Evolutionary conservation across 495 filamentous ascomycete genomes (phyloP).

Genomic region (Annulohypoxylon moriforme): DNA sequence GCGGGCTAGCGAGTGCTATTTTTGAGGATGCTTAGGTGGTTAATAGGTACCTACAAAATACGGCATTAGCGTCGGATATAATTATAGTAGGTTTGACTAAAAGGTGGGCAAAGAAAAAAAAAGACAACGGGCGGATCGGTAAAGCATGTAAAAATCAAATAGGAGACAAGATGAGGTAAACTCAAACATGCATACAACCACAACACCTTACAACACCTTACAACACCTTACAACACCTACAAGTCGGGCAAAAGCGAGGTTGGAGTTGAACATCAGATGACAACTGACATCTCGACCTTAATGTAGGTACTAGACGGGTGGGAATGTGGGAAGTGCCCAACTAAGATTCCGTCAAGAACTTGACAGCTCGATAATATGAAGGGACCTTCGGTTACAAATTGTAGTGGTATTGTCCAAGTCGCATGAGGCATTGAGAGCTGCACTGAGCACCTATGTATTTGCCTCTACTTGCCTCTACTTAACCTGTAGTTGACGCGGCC

Average conservation of each 20-base stretch:
- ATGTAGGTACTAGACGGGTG: too few species aligned
- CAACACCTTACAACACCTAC: background rate
- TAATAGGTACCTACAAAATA: background rate
- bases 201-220: too few species aligned
- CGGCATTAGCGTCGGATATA: conserved; percentile 35
- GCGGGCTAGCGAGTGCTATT: conserved; percentile 1
- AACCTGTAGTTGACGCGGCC: too few species aligned
- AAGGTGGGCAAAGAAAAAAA: conserved; percentile 6
- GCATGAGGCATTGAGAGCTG: too few species aligned
- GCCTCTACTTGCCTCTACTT: too few species aligned
- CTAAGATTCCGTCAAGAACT: conserved; percentile 35
- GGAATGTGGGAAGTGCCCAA: background rate
- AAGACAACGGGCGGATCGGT: conserved; percentile 11
- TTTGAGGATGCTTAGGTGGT: background rate
- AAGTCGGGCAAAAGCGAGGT: background rate
- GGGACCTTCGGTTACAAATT: too few species aligned
- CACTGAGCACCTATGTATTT: too few species aligned
- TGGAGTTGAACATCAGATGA: conserved; percentile 24
- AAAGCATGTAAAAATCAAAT: background rate
- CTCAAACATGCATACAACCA: conserved; percentile 5
- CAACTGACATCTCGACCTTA: conserved; percentile 31
- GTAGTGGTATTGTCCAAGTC: background rate
- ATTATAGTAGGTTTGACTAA: conserved; percentile 12
- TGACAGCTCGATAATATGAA: conserved; percentile 11
- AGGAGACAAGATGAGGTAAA: conserved; percentile 13